phyloP scores from a whole-genome alignment of 2,329 filamentous ascomycete species.

The Pestalotiopsis sp. region DNA sequence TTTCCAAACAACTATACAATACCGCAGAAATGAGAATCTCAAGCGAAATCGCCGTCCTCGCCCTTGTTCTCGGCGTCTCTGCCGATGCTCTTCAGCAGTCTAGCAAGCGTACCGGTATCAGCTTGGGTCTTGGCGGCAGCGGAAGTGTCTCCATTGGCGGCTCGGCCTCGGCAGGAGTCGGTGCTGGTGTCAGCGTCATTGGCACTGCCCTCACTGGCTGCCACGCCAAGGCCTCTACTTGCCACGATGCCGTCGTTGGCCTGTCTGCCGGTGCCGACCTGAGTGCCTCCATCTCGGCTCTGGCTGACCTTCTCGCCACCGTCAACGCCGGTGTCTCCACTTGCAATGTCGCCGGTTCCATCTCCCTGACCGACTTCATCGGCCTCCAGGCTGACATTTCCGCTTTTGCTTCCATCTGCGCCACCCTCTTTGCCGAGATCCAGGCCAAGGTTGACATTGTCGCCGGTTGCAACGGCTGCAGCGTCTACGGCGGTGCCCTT shows the following conservation, averaged over 20 bases:
- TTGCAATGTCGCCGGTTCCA: slow-evolving; percentile 11
- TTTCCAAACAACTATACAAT: neutral
- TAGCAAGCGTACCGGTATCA: neutral
- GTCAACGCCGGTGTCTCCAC: slow-evolving; percentile 5
- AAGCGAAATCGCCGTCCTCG: slow-evolving; percentile 1
- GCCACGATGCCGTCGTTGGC: slow-evolving; percentile 10
- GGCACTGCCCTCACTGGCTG: slow-evolving; percentile 5
- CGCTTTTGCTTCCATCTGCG: neutral
- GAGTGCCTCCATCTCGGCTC: slow-evolving; percentile 4
- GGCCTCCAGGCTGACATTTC: slow-evolving; percentile 5
- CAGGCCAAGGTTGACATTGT: slow-evolving; percentile 12
- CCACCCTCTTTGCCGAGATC: slow-evolving; percentile 9
- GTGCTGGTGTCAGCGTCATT: neutral
- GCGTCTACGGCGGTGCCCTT: neutral
- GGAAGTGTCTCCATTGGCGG: neutral
- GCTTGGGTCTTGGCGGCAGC: neutral
- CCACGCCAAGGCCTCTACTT: neutral
- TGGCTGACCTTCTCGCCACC: slow-evolving; percentile 4
- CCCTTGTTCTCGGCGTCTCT: slow-evolving; percentile 1
- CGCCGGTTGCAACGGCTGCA: slow-evolving; percentile 8
- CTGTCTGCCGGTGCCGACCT: slow-evolving; percentile 9
- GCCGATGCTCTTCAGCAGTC: slow-evolving; percentile 1
- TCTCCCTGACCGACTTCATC: slow-evolving; percentile 10
- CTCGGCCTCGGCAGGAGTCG: neutral
- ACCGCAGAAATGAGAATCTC: slow-evolving; percentile 2